A percentile compares a stretch with the other conserved stretches of the same genome.
Conservation (phyloP, 2,329 filamentous ascomycete species). For the Epichloe festucae region DNA sequence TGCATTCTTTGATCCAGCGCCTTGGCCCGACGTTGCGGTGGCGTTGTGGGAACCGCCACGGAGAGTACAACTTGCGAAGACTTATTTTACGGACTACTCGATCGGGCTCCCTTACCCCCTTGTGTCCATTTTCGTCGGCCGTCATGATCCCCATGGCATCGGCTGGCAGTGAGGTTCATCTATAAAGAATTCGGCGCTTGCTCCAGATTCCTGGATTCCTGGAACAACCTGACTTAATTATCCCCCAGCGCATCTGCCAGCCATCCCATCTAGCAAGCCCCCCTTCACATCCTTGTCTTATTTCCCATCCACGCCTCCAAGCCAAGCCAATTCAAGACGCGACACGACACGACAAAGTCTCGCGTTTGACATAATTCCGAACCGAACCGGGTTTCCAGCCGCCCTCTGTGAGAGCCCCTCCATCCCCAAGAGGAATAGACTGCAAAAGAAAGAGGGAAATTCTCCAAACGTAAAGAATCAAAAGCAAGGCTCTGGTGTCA, state of each 20-base stretch:
- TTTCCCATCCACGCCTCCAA: background rate
- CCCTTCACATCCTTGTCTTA: background rate
- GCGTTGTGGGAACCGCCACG: conserved; percentile 1
- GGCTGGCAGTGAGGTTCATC: background rate
- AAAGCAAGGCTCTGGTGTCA: too few species aligned
- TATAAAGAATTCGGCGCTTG: conserved; percentile 4
- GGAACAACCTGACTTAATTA: background rate
- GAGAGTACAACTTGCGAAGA: background rate
- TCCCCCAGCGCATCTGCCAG: background rate
- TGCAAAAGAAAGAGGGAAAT: too few species aligned
- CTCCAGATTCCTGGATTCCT: conserved; percentile 1
- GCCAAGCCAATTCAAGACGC: background rate
- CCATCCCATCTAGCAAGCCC: background rate
- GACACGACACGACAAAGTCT: too few species aligned
- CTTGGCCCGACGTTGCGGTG: conserved; percentile 1
- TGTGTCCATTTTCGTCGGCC: too few species aligned
- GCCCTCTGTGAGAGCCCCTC: too few species aligned
- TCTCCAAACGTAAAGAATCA: too few species aligned
- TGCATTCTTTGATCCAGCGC: conserved; percentile 1
- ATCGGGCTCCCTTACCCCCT: too few species aligned
- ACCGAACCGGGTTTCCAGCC: too few species aligned
- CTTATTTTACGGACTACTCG: background rate
- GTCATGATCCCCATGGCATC: too few species aligned
- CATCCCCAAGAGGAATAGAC: too few species aligned
- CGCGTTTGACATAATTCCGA: too few species aligned